Evolutionary conservation across 2,329 filamentous ascomycete species (phyloP).

Genomic region (Neophaeococcomyces aloes): DNA sequence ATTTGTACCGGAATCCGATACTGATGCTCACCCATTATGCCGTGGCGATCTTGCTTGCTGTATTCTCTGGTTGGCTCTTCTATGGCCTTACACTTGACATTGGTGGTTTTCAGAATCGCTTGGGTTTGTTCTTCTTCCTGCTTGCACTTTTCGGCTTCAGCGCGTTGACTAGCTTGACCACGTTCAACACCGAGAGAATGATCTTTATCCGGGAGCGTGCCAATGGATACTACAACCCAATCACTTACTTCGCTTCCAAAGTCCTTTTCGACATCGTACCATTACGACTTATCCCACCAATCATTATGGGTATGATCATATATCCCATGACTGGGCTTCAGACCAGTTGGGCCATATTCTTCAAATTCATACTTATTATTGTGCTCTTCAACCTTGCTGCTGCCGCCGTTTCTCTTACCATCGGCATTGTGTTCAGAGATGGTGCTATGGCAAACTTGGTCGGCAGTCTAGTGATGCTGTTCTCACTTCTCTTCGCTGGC

Average conservation of each 20-base stretch:
- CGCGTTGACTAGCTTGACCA: constrained; percentile 83
- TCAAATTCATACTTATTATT: constrained; percentile 82
- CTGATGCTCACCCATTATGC: constrained; percentile 98
- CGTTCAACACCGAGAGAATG: constrained; percentile 82
- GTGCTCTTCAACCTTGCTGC: constrained; percentile 94
- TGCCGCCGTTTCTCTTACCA: constrained; percentile 85
- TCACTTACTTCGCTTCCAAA: constrained; percentile 91
- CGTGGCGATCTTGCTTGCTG: constrained; percentile 86
- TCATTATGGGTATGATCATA: constrained; percentile 89
- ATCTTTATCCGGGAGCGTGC: constrained; percentile 88
- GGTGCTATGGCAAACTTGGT: constrained; percentile 84
- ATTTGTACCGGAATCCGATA: constrained; percentile 94
- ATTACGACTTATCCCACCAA: constrained; percentile 82
- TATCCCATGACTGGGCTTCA: constrained; percentile 97
- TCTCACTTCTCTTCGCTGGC: constrained; percentile 88
- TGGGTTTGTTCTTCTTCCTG: constrained; percentile 96
- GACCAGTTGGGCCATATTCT: constrained; percentile 69
- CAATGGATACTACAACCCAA: constrained; percentile 89
- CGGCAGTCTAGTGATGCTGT: constrained; percentile 92
- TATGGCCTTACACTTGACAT: constrained; percentile 95
- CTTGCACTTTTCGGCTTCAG: constrained; percentile 94
- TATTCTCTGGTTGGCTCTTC: constrained; percentile 90
- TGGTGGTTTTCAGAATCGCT: constrained; percentile 90
- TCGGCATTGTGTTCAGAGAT: constrained; percentile 91
- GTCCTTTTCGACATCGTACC: constrained; percentile 98